These are phyloP conservation scores for Opeltia flavorubescens DNA, from an alignment of 495 filamentous ascomycete species.

Conservation along the genomic window DNA sequence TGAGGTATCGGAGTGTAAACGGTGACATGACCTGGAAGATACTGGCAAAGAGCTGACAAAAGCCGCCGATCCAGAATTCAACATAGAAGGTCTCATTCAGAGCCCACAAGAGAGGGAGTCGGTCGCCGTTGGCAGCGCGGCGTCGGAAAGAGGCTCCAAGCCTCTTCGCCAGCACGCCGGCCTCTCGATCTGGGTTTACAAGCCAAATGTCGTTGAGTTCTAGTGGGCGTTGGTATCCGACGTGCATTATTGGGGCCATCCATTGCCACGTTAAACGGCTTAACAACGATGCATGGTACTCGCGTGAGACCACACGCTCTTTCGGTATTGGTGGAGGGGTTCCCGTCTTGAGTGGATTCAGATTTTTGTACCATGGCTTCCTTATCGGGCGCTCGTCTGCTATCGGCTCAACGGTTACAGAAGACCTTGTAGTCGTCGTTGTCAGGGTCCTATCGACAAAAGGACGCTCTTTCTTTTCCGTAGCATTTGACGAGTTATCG, in stretches of 20 bases:
- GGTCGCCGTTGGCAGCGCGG: slow-evolving; percentile 49
- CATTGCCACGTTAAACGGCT: slow-evolving; percentile 46
- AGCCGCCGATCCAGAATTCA: slow-evolving; percentile 73
- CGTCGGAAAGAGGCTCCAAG: slow-evolving; percentile 52
- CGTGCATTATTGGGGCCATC: slow-evolving; percentile 47
- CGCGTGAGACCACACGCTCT: slow-evolving; percentile 32
- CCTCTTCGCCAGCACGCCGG: slow-evolving; percentile 48
- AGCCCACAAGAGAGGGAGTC: slow-evolving; percentile 63
- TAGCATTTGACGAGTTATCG: slow-evolving; percentile 5
- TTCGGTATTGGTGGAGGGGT: slow-evolving; percentile 38
- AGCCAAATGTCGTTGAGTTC: slow-evolving; percentile 76
- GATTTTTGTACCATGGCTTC: slow-evolving; percentile 36
- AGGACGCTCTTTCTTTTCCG: slow-evolving; percentile 5
- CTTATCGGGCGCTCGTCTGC: slow-evolving; percentile 9
- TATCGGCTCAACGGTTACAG: slow-evolving; percentile 5
- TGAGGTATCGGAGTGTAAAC: slow-evolving; percentile 60
- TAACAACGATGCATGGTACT: slow-evolving; percentile 39
- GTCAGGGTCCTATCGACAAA: slow-evolving; percentile 10
- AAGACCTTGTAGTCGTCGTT: slow-evolving; percentile 13
- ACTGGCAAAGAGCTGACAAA: slow-evolving; percentile 58
- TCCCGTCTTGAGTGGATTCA: slow-evolving; percentile 42
- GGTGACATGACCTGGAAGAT: slow-evolving; percentile 61
- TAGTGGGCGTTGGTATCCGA: slow-evolving; percentile 71
- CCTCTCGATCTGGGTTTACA: slow-evolving; percentile 68
- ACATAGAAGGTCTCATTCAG: slow-evolving; percentile 75